phyloP scores from a whole-genome alignment of 176 grass and related monocot genomes.

The Aegilops bicornis region DNA sequence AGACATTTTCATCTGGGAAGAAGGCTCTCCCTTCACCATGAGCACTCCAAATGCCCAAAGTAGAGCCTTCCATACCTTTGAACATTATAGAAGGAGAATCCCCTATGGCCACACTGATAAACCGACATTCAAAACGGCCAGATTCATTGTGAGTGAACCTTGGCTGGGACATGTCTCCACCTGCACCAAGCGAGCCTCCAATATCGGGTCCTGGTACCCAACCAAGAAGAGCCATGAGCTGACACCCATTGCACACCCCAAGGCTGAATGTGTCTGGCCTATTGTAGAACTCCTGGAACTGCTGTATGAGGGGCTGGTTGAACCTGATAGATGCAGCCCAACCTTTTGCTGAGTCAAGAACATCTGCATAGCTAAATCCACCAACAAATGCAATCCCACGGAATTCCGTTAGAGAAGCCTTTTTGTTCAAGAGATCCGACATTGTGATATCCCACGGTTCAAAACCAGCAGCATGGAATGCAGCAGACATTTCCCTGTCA shows the following conservation, averaged over 20 bases:
- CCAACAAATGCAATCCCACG: slow-evolving; percentile 86
- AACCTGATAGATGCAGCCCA: slow-evolving; percentile 94
- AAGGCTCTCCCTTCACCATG: slow-evolving; percentile 84
- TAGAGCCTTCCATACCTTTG: slow-evolving; percentile 84
- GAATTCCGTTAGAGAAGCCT: slow-evolving; percentile 59
- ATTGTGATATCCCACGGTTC: slow-evolving; percentile 95
- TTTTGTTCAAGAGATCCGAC: slow-evolving; percentile 60
- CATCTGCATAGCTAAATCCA: slow-evolving; percentile 94
- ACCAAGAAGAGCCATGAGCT: slow-evolving; percentile 95
- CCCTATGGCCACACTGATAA: slow-evolving; percentile 67
- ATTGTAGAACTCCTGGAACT: slow-evolving; percentile 84
- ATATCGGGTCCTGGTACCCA: slow-evolving; percentile 79
- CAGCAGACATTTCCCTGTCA: slow-evolving; percentile 86
- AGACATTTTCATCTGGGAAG: slow-evolving; percentile 62
- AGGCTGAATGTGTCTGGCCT: slow-evolving; percentile 85
- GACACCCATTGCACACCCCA: slow-evolving; percentile 94
- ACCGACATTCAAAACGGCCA: slow-evolving; percentile 75
- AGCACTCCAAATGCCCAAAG: slow-evolving; percentile 77
- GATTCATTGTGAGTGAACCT: slow-evolving; percentile 98
- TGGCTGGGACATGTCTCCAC: slow-evolving; percentile 75
- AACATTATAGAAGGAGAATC: slow-evolving; percentile 85
- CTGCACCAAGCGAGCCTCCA: slow-evolving; percentile 53
- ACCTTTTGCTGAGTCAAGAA: slow-evolving; percentile 85
- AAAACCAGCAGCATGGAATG: slow-evolving; percentile 86
- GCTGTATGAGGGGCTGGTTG: slow-evolving; percentile 67